phyloP scores from a whole-genome alignment of 371 early-diverging fungal species.

The Spraguea lophii region DNA sequence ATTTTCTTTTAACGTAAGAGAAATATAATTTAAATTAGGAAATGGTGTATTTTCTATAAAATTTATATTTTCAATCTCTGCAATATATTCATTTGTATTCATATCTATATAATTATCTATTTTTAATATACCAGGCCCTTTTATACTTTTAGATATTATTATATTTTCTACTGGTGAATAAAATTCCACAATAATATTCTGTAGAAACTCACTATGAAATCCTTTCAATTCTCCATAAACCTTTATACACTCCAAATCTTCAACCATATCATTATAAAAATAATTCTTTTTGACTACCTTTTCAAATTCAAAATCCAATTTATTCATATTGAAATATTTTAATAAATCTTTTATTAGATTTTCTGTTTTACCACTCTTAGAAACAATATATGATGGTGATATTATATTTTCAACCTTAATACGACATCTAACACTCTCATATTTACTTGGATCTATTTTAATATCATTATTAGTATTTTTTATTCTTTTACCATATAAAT shows the following conservation, averaged over 20 bases:
- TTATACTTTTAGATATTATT: slow-evolving; percentile 39
- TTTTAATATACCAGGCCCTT: slow-evolving; percentile 27
- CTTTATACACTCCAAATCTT: slow-evolving; percentile 10
- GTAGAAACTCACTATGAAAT: slow-evolving; percentile 12
- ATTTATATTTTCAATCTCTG: neutral
- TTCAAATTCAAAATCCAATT: neutral
- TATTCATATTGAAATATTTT: neutral
- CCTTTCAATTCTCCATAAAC: slow-evolving; percentile 5
- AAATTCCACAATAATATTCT: slow-evolving; percentile 39
- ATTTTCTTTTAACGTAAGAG: neutral
- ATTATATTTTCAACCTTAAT: slow-evolving; percentile 11
- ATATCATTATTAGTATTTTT: neutral
- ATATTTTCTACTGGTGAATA: slow-evolving; percentile 36
- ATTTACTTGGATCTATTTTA: neutral
- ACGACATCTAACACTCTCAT: neutral
- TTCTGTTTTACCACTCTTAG: neutral
- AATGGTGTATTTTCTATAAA: neutral
- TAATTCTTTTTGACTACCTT: slow-evolving; percentile 16
- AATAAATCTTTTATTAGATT: slow-evolving; percentile 3
- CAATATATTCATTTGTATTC: neutral
- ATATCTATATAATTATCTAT: slow-evolving; percentile 12
- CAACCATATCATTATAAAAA: slow-evolving; percentile 17
- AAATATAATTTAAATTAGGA: neutral
- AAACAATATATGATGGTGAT: slow-evolving; percentile 14
- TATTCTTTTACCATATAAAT: slow-evolving; percentile 15